Base-by-base conservation (phyloP, 495 filamentous ascomycete species). In the Immersiella caudata region DNA sequence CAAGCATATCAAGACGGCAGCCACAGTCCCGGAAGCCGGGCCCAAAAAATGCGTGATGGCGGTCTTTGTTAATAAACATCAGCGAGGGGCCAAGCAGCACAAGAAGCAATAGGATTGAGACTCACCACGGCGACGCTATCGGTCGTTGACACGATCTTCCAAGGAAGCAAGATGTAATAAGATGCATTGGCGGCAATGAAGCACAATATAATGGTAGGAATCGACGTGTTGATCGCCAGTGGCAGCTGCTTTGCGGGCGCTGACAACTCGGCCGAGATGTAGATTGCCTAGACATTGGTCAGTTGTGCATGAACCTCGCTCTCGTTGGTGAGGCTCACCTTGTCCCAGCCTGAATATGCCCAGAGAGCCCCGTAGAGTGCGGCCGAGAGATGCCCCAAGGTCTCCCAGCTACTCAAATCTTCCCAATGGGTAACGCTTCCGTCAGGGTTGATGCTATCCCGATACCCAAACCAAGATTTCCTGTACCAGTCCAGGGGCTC, bases 271-370 rank as follows among this genome's bases (percentile, higher is more conserved):
- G 82, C 82, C 0, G 85, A 80, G 66, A 88, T 74, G 65, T 84
- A 86, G 68, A 85, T 83, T 26, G 82, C 84, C 84, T 86, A 46
- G 22, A 58, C 26, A 14, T 21, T 22, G 21, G 29, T 49, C n/a
- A 26, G 18, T 24, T 22, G 12, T 16, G 62, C 16, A 3, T 8
- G 36, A 46, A 9, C 2, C 14, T 9, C 35, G 8, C 3, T 46
- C 7, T 46, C 8, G 16, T 22, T 21, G 26, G 24, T n/a, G 11
- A 52, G 52, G 64, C 79, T 71, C 63, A 85, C 85, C 73, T 87
- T 86, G 66, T 88, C 86, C 86, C 86, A 88, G 5, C 86, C 86
- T 1, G 80, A 83, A 62, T 86, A 88, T 5, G 82, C 85, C 85
- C 85, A 88, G 33, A 87, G 64, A 0, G 83, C 86, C 0, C 79